A percentile compares a stretch with the other conserved stretches of the same genome.
phyloP scores from a whole-genome alignment of 192 early-diverging fungal species.

The Podila epigama region DNA sequence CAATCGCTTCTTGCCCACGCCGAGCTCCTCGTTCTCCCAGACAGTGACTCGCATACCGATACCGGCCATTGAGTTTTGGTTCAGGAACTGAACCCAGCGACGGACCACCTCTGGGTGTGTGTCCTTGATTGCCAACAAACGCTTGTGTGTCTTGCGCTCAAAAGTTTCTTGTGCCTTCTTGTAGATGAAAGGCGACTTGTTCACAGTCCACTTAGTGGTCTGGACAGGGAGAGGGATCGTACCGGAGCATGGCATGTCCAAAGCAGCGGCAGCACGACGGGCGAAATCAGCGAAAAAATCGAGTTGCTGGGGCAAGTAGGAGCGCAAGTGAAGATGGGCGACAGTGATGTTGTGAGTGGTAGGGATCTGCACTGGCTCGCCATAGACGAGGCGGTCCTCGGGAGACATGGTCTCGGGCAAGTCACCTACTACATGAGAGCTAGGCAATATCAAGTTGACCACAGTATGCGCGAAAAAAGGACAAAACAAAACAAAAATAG shows the following conservation, averaged over 20 bases:
- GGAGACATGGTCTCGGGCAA: conserved; percentile 33
- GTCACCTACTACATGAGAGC: not conserved
- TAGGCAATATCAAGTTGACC: too few species aligned
- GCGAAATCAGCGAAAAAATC: conserved; percentile 90
- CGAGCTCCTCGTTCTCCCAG: conserved; percentile 72
- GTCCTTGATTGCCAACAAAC: conserved; percentile 83
- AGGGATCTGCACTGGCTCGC: conserved; percentile 55
- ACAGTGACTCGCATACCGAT: conserved; percentile 82
- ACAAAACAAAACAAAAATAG: not conserved
- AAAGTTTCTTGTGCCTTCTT: conserved; percentile 97
- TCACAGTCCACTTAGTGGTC: conserved; percentile 84
- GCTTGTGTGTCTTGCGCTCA: conserved; percentile 89
- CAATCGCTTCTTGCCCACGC: conserved; percentile 49
- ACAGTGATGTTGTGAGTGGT: conserved; percentile 74
- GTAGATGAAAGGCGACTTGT: conserved; percentile 93
- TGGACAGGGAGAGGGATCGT: conserved; percentile 74
- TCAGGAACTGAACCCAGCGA: conserved; percentile 82
- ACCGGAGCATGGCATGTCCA: conserved; percentile 78
- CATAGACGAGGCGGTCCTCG: conserved; percentile 42
- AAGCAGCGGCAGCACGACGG: conserved; percentile 76
- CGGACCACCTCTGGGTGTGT: conserved; percentile 74
- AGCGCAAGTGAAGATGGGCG: conserved; percentile 78
- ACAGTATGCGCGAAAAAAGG: too few species aligned
- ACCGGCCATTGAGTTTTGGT: conserved; percentile 83
- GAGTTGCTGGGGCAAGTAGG: conserved; percentile 84